Conservation (phyloP, 495 filamentous ascomycete genomes). For the Jackrogersella multiformis region DNA sequence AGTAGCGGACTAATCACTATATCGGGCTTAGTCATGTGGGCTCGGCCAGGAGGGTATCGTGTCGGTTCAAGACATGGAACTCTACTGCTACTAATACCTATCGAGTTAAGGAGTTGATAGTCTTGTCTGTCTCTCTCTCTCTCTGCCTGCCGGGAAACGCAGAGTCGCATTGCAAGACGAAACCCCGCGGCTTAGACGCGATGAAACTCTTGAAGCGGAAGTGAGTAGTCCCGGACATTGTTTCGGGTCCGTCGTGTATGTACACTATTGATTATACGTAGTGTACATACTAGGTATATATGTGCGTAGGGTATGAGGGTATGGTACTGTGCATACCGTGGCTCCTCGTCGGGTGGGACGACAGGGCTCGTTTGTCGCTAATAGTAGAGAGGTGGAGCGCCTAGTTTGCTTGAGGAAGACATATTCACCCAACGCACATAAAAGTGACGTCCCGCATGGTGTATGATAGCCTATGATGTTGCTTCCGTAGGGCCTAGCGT, state of each 20-base stretch:
- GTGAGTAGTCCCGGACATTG: conserved; percentile 18
- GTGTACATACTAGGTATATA: background rate
- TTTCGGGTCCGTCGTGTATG: conserved; percentile 14
- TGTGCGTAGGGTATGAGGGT: background rate
- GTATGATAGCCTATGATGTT: conserved; percentile 15
- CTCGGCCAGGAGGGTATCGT: conserved; percentile 2
- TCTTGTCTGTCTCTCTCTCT: background rate
- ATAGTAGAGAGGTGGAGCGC: conserved; percentile 29
- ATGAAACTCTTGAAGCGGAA: conserved; percentile 32
- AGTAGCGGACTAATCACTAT: conserved; percentile 35
- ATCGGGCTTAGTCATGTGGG: conserved; percentile 37
- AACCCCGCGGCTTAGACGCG: conserved; percentile 29
- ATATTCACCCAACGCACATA: conserved; percentile 9
- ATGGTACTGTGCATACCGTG: conserved; percentile 4
- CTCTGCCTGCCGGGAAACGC: background rate
- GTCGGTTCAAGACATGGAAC: conserved; percentile 13
- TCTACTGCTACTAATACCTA: no score
- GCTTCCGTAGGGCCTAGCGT: conserved; percentile 29
- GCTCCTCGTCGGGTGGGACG: conserved; percentile 18
- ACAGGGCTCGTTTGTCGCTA: conserved; percentile 22
- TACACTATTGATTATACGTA: background rate
- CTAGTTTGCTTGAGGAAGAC: conserved; percentile 28
- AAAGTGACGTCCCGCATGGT: conserved; percentile 24
- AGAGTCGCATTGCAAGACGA: conserved; percentile 28
- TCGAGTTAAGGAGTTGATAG: background rate